phyloP scores from a whole-genome alignment of 1,139 yeast species.

The Cylindricascospora bacillispora region DNA sequence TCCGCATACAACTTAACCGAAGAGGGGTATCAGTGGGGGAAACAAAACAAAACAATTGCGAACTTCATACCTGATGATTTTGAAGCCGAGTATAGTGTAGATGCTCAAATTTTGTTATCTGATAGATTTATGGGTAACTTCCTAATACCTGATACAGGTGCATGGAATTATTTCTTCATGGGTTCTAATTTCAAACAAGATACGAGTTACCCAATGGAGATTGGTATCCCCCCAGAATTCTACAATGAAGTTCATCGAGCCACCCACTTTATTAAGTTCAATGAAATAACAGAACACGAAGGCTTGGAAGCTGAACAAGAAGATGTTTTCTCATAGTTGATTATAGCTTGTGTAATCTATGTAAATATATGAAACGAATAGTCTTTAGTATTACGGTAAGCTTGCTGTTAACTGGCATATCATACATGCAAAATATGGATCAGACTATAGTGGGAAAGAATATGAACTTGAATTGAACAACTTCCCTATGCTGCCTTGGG shows the following conservation, averaged over 20 bases:
- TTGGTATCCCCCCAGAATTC: constrained; percentile 71
- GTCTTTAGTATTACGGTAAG: no score
- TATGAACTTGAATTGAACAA: no score
- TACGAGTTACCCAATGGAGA: constrained; percentile 47
- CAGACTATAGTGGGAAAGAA: no score
- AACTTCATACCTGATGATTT: constrained; percentile 48
- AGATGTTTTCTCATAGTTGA: constrained; percentile 52
- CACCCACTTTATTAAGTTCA: constrained; percentile 67
- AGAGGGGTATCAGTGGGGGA: constrained; percentile 74
- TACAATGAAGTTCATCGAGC: constrained; percentile 85
- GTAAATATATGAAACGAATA: no score
- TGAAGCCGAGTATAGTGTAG: constrained; percentile 43
- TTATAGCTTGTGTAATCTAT: no score
- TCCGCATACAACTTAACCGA: constrained; percentile 49
- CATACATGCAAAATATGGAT: no score
- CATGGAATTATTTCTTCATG: constrained; percentile 88
- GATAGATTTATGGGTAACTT: constrained; percentile 72
- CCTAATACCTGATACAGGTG: constrained; percentile 68
- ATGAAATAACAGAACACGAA: constrained; percentile 46
- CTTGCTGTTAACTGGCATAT: no score
- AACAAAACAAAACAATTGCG: constrained; percentile 38
- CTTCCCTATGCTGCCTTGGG: no score
- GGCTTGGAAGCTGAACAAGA: constrained; percentile 57
- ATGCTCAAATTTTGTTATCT: constrained; percentile 61
- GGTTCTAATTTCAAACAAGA: constrained; percentile 72